Conservation (phyloP, 2,329 filamentous ascomycete genomes). For the Exophiala aquamarina region DNA sequence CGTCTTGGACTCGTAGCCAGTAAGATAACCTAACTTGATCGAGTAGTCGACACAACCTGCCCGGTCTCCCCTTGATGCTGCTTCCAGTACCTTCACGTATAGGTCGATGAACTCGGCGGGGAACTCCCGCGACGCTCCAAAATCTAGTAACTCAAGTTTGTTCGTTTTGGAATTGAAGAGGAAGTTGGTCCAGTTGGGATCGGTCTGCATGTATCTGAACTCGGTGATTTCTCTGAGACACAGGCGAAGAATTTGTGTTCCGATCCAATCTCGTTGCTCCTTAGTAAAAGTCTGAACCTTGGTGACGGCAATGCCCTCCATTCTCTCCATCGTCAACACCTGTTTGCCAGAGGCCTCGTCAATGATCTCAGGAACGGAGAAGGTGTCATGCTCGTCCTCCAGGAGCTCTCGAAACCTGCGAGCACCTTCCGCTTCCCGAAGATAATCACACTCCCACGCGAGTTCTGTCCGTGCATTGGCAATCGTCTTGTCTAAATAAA, state of each 20-base stretch:
- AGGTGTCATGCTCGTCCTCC: slow-evolving; percentile 69
- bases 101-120: slow-evolving; percentile 74
- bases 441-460: slow-evolving; percentile 96
- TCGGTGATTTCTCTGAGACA: slow-evolving; percentile 91
- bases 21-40: slow-evolving; percentile 82
- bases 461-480: slow-evolving; percentile 90
- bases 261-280: slow-evolving; percentile 90
- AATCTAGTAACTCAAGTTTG: slow-evolving; percentile 88
- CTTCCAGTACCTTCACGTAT: slow-evolving; percentile 78
- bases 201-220: slow-evolving; percentile 98
- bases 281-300: slow-evolving; percentile 75
- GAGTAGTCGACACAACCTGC: slow-evolving; percentile 66
- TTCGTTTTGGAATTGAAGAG: slow-evolving; percentile 73
- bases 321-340: slow-evolving; percentile 89
- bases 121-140: slow-evolving; percentile 87
- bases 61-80: slow-evolving; percentile 71
- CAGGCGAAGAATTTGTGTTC: slow-evolving; percentile 86
- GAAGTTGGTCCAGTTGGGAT: slow-evolving; percentile 99
- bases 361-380: slow-evolving; percentile 77
- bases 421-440: slow-evolving; percentile 80
- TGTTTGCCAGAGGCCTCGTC: slow-evolving; percentile 77
- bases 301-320: slow-evolving; percentile 83
- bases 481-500: slow-evolving; percentile 96
- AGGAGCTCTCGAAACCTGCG: slow-evolving; percentile 75
- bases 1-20: slow-evolving; percentile 76